These are phyloP conservation scores for Syzygium aromaticum DNA, from an alignment of 345 rosid species.

Conservation along the genomic window DNA sequence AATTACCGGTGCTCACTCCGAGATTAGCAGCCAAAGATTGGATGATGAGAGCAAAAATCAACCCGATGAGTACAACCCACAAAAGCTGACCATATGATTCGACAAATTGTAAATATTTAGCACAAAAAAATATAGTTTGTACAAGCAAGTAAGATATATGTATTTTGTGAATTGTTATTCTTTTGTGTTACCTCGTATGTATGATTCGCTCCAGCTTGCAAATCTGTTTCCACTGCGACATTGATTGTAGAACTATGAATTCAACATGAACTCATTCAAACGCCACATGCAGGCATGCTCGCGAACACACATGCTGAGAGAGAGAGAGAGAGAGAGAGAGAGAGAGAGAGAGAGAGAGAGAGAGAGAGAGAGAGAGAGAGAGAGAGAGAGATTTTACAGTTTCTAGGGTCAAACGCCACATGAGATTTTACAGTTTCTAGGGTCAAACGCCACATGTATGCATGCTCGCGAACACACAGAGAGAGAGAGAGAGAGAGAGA, in stretches of 20 bases:
- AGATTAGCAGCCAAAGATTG: constrained; percentile 63
- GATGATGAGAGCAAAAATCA: constrained; percentile 51
- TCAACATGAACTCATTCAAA: background rate
- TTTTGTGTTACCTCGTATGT: constrained; percentile 29
- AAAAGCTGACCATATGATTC: constrained; percentile 29
- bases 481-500: background rate
- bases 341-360: too few relatives aligned
- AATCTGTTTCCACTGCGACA: constrained; percentile 58
- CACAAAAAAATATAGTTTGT: background rate
- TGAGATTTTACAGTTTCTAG: too few relatives aligned
- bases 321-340: too few relatives aligned
- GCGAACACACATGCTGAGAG: background rate
- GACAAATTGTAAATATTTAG: too few relatives aligned
- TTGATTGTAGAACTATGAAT: background rate
- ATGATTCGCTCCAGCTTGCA: constrained; percentile 64
- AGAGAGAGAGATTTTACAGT: background rate
- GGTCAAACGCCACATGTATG: too few relatives aligned
- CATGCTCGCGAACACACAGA: too few relatives aligned
- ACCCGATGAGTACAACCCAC: constrained; percentile 56
- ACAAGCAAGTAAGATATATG: background rate
- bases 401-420: constrained; percentile 29
- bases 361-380: too few relatives aligned
- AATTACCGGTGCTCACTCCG: constrained; percentile 46
- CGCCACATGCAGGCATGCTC: background rate
- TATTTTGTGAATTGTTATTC: background rate